phyloP scores from a whole-genome alignment of 2,329 filamentous ascomycete species.

The Botrytis porri region DNA sequence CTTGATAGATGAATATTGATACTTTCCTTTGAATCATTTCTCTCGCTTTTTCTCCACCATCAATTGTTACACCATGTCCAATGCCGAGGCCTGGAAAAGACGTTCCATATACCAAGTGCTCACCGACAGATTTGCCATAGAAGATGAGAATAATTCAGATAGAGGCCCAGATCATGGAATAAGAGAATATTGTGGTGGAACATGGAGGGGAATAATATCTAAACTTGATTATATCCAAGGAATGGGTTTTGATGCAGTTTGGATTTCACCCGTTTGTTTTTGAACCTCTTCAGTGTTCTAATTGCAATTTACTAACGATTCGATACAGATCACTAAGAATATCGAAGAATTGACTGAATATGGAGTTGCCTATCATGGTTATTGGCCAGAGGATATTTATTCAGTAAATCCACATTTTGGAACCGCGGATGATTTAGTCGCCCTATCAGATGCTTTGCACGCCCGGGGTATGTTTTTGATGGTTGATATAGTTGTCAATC shows the following conservation, averaged over 20 bases:
- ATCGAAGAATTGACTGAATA: constrained; percentile 40
- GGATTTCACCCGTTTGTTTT: constrained; percentile 19
- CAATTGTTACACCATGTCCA: constrained; percentile 12
- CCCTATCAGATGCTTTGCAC: constrained; percentile 55
- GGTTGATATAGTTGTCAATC: constrained; percentile 47
- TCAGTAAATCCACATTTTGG: constrained; percentile 58
- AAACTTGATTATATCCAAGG: constrained; percentile 47
- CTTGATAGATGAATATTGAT: not conserved
- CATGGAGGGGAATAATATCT: constrained; percentile 45
- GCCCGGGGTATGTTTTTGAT: constrained; percentile 47
- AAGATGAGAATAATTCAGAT: constrained; percentile 23
- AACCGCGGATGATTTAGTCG: constrained; percentile 55
- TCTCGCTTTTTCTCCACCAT: not conserved
- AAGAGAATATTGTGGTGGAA: constrained; percentile 45
- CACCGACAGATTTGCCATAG: constrained; percentile 42
- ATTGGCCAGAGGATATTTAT: constrained; percentile 46
- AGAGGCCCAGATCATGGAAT: not conserved
- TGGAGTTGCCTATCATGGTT: constrained; percentile 44
- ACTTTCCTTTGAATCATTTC: not conserved
- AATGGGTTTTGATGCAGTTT: constrained; percentile 39
- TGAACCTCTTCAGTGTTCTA: too few species aligned
- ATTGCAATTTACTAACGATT: not conserved
- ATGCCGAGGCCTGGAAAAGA: constrained; percentile 35
- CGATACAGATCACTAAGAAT: constrained; percentile 13
- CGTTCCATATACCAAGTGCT: constrained; percentile 44